Base-by-base conservation (phyloP, 495 filamentous ascomycete genomes). In the Tuber borchii region DNA sequence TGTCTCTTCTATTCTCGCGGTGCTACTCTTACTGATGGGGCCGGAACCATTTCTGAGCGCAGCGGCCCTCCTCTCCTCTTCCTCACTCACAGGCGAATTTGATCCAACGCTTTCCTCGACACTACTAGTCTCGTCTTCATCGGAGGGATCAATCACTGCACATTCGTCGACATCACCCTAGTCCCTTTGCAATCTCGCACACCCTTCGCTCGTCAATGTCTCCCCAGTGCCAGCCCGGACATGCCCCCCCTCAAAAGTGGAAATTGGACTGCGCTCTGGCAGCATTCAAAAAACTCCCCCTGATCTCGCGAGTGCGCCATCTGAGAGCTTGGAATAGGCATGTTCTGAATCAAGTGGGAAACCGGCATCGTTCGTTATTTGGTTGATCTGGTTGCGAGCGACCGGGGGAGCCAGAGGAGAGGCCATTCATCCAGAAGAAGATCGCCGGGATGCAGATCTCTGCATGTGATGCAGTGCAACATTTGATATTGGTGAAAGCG, bases 121-220 rank as follows among this genome's bases (percentile, higher is more conserved):
- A 86, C 82, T 72, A 39, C 78, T 75, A 19, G 69, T 74, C 70
- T 81, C 86, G 43, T 87, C 88, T 9, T 88, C 87, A 42, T 85
- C 87, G 3, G 87, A 88, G 51, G 85, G 87, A 78, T 89, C 86
- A 16, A 82, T 79, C 83, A 84, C 83, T 82, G 85, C 77, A 81
- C 90, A 83, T 46, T 90, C 91, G 26, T 88, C 89, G 75, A 92
- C 91, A 71, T 85, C 81, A n/a, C 91, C 19, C 20, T 92, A 89
- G 80, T 95, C 92, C 82, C 93, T 95, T 72, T 89, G 87, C 74
- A 97, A 83, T 69, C 93, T 88, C 89, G 85, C 75, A 81, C 82
- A 79, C 79, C 82, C 73, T 82, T 84, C 77, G 81, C 84, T 71
- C 76, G 84, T 56, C 73, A 74, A 1, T 80, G 83, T 74, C 80